Evolutionary conservation across 352 stramenopile species (phyloP), one percentile per base, ranked within the genome.

Genomic region (Globisporangium nodosum): DNA sequence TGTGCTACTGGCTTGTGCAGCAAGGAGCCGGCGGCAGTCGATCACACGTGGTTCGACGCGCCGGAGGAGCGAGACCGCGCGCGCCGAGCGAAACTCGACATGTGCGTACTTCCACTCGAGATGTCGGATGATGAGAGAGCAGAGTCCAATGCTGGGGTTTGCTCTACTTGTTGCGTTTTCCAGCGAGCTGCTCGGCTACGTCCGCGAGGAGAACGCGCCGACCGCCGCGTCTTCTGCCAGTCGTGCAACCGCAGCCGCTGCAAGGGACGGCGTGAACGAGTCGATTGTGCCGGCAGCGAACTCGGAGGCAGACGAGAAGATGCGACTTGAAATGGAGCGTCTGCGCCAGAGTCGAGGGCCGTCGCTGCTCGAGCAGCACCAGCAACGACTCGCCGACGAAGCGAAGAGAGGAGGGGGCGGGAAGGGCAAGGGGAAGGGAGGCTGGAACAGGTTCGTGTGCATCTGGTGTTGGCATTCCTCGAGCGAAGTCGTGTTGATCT

Each of bases 1-100:
- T 27, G 13, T 30, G 62, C 51, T 66, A 54, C 45, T 49, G 33
- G 20, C 42, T 39, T 52, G 46, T 43, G 64, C 46, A 90, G 79
- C 60, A 90, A 90, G 65, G 78, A 94, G 50, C 80, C 84, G 20
- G 77, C 76, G 13, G 60, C 73, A 20, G 73, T 94, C 51, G 85
- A 95, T 54, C 81, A 78, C 52, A 86, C 78, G 47, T 95, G 85
- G 85, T 93, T 93, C 60, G 83, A 87, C 52, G 69, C 72, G 0
- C 85, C 85, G n/a, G 79, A 90, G 60, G 85, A 95, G 65, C 74
- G 85, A 6, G 81, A 95, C 39, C 83, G 83, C 42, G 77, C 78
- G 1, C 77, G 90, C 58, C 80, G 85, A 24, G 85, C 85, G 18
- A 89, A 92, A 51, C 70, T 91, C 15, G 83, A 95, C 65, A 82